Evolutionary conservation across 306 rosid genomes (phyloP).

Genomic region (Nissolia schottii): DNA sequence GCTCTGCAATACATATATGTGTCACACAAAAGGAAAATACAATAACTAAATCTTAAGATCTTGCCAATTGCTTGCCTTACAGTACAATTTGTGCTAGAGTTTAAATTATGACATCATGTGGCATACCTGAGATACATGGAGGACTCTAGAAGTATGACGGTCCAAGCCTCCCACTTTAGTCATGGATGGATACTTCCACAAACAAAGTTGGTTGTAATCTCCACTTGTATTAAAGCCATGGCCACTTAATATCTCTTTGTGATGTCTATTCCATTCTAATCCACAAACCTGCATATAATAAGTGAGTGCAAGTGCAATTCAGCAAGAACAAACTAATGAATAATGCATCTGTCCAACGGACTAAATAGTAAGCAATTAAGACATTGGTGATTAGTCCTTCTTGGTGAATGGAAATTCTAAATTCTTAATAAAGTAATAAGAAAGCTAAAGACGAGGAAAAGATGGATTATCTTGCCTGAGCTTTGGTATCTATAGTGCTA

Average conservation of each 20-base stretch:
- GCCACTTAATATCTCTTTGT: constrained; percentile 70
- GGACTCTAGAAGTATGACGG: constrained; percentile 55
- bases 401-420: constrained; percentile 4
- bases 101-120: background rate
- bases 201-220: constrained; percentile 47
- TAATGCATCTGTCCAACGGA: background rate
- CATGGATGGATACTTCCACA: constrained; percentile 83
- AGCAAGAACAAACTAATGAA: background rate
- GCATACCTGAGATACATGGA: constrained; percentile 63
- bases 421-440: background rate
- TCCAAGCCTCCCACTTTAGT: constrained; percentile 48
- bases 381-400: background rate
- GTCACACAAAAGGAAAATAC: background rate
- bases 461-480: constrained; percentile 51
- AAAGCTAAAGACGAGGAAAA: background rate
- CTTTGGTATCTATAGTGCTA: constrained; percentile 49
- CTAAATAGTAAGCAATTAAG: background rate
- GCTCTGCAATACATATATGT: constrained; percentile 57
- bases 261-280: constrained; percentile 76
- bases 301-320: background rate
- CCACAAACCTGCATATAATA: constrained; percentile 62
- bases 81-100: no score
- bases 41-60: background rate
- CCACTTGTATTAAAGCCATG: constrained; percentile 54
- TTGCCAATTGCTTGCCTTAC: background rate